Evolutionary conservation across 805 yeast genomes (phyloP).

Genomic region (Cyberlindnera euphorbiiphila): DNA sequence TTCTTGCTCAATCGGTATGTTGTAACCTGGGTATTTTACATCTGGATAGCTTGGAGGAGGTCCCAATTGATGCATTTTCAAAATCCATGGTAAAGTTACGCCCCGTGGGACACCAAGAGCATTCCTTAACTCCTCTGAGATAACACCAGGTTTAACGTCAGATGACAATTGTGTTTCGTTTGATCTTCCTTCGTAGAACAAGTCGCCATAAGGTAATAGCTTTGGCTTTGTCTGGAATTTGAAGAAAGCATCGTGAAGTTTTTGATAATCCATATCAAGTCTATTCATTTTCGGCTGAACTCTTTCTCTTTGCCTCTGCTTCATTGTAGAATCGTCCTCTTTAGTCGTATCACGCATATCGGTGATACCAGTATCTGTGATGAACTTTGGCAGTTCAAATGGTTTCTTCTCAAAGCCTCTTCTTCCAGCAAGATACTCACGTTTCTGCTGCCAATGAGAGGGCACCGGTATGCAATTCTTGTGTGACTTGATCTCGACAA

Average conservation of each 20-base stretch:
- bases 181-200: slow-evolving; percentile 76
- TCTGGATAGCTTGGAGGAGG: slow-evolving; percentile 81
- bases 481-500: slow-evolving; percentile 58
- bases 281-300: slow-evolving; percentile 89
- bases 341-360: slow-evolving; percentile 70
- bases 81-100: slow-evolving; percentile 65
- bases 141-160: slow-evolving; percentile 67
- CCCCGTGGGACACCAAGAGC: slow-evolving; percentile 67
- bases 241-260: slow-evolving; percentile 82
- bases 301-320: slow-evolving; percentile 73
- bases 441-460: slow-evolving; percentile 74
- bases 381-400: slow-evolving; percentile 74
- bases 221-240: slow-evolving; percentile 73
- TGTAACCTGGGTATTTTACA: slow-evolving; percentile 52
- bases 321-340: slow-evolving; percentile 50
- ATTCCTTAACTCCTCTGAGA: slow-evolving; percentile 55
- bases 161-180: slow-evolving; percentile 40
- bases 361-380: slow-evolving; percentile 77
- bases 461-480: slow-evolving; percentile 78
- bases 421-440: slow-evolving; percentile 66
- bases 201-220: slow-evolving; percentile 66
- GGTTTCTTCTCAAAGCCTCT: slow-evolving; percentile 66
- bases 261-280: slow-evolving; percentile 80
- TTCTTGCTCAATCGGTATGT: slow-evolving; percentile 39
- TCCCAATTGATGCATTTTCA: slow-evolving; percentile 63